Conservation (phyloP, 306 rosid species). For the Prunus davidiana region DNA sequence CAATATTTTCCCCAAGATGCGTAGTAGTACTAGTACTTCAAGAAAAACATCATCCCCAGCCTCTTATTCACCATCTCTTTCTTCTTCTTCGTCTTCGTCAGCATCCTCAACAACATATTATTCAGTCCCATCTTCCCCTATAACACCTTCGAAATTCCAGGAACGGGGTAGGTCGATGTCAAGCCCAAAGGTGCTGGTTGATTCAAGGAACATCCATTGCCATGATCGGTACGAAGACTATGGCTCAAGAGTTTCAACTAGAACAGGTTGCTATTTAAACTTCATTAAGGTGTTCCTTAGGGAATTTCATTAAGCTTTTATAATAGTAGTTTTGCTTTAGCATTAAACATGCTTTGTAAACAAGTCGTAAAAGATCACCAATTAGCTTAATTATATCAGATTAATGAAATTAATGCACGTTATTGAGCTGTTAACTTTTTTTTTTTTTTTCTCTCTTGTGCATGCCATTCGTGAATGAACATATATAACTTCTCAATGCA, state of each 20-base stretch:
- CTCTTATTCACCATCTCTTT: constrained; percentile 16
- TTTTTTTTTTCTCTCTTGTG: not conserved
- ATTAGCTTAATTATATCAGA: constrained; percentile 4
- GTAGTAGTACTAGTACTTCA: not conserved
- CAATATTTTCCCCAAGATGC: constrained; percentile 41
- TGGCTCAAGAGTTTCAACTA: constrained; percentile 11
- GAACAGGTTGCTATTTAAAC: constrained; percentile 9
- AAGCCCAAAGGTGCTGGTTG: constrained; percentile 10
- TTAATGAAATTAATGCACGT: not conserved
- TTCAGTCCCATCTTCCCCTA: constrained; percentile 41
- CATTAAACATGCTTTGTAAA: not conserved
- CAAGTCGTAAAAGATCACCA: not conserved
- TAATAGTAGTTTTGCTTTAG: constrained; percentile 19
- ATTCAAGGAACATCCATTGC: constrained; percentile 6
- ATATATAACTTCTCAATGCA: not conserved
- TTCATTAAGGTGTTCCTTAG: constrained; percentile 44
- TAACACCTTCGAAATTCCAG: constrained; percentile 7
- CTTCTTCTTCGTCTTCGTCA: constrained; percentile 28
- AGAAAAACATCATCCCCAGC: constrained; percentile 16
- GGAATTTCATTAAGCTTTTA: constrained; percentile 21
- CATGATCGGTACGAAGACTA: constrained; percentile 21
- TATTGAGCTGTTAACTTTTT: not conserved
- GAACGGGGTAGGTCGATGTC: not conserved
- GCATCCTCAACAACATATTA: constrained; percentile 17
- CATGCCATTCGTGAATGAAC: not conserved